Base-by-base conservation (phyloP, 768 basidiomycete genomes). In the Suillus cothurnatus region DNA sequence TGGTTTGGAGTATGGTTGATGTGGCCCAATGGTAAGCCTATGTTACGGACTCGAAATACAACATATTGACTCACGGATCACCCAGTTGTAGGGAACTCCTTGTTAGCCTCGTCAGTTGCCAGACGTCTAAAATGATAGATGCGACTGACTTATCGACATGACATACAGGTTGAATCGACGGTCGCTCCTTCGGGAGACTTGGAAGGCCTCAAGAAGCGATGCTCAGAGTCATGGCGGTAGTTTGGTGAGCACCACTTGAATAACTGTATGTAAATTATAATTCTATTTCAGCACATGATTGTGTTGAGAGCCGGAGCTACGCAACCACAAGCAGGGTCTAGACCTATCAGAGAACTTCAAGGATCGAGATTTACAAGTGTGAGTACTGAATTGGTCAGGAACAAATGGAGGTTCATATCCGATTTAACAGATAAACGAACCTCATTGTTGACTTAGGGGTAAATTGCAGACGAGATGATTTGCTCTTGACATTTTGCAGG, bases 51-150 rank as follows among this genome's bases (percentile, higher is more conserved):
- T n/a, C n/a, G n/a, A n/a, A 34, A 56, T 23, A 23, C 3, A 36
- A 56, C 23, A 36, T 56, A 36, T n/a, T 56, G 7, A 36, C 55
- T 4, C 12, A 56, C 14, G 11, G 34, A 56, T 56, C 3, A n/a
- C 23, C 14, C n/a, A 57, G 55, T 57, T 15, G 55, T 57, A 9
- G 55, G 55, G 34, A 57, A 8, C 7, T 8, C n/a, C 7, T 36
- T 57, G 6, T 23, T 57, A 23, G 15, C n/a, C 34, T 57, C 55
- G 55, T 57, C 15, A 57, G 55, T 57, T 17, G 55, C n/a, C 55
- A 36, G 23, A 57, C 14, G n/a, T n/a, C n/a, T n/a, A n/a, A n/a
- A n/a, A n/a, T n/a, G n/a, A n/a, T n/a, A n/a, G n/a, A n/a, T n/a
- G n/a, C n/a, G n/a, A n/a, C n/a, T n/a, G n/a, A n/a, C n/a, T 56